Evolutionary conservation across 1,284 basidiomycete species (phyloP).

Genomic region (Apiotrichum porosum): DNA sequence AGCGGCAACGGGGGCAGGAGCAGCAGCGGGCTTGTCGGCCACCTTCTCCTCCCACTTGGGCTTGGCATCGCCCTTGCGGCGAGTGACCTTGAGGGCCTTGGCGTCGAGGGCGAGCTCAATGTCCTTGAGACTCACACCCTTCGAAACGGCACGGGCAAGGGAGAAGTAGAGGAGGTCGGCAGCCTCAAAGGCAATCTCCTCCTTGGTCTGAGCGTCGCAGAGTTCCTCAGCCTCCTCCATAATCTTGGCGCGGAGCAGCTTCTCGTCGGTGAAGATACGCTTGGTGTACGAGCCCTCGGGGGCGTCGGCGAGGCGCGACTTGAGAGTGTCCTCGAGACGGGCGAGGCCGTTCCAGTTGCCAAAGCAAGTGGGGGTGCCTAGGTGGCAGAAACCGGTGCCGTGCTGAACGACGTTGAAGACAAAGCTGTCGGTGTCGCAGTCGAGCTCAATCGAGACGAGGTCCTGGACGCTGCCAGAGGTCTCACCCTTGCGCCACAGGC

Average conservation of each 20-base stretch:
- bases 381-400: conserved; percentile 90
- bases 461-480: conserved; percentile 92
- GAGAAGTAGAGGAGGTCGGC: conserved; percentile 96
- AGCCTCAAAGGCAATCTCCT: conserved; percentile 91
- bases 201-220: conserved; percentile 71
- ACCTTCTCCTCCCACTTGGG: conserved; percentile 63
- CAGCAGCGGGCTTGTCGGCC: conserved; percentile 26
- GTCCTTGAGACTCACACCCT: conserved; percentile 78
- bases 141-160: conserved; percentile 76
- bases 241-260: conserved; percentile 83
- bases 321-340: conserved; percentile 76
- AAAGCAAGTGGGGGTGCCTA: conserved; percentile 81
- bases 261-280: conserved; percentile 76
- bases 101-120: conserved; percentile 79
- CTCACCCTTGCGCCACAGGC: conserved; percentile 95
- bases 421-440: conserved; percentile 91
- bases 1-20: conserved; percentile 28
- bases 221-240: conserved; percentile 98
- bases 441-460: conserved; percentile 72
- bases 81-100: conserved; percentile 82
- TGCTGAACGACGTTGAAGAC: conserved; percentile 90
- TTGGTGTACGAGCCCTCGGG: conserved; percentile 91
- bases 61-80: conserved; percentile 90
- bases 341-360: conserved; percentile 64
- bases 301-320: conserved; percentile 65